Evolutionary conservation across 352 stramenopile genomes (phyloP).

Genomic region (Globisporangium nagaii): DNA sequence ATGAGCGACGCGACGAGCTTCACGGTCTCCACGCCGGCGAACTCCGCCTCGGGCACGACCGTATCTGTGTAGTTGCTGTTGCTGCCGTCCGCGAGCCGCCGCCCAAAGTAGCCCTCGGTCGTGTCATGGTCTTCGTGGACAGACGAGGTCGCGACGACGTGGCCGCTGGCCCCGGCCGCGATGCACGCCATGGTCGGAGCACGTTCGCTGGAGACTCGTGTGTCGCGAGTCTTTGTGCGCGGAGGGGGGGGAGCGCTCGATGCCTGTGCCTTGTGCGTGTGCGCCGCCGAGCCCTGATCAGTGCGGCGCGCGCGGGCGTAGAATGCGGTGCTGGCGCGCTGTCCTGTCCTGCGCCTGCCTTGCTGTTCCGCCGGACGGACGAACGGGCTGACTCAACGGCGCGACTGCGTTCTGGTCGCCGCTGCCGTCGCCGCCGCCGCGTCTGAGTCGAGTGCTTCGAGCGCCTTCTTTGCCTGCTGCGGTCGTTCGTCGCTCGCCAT

Average conservation of each 20-base stretch:
- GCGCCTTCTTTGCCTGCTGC: too few species aligned
- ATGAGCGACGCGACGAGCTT: slow-evolving; percentile 55
- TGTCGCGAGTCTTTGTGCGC: neutral
- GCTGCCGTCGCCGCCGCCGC: neutral
- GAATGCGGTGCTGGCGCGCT: too few species aligned
- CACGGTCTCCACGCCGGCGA: slow-evolving; percentile 44
- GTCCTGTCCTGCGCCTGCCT: neutral
- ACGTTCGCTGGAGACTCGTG: too few species aligned
- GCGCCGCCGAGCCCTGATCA: too few species aligned
- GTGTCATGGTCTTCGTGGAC: slow-evolving; percentile 15
- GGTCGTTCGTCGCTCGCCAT: neutral
- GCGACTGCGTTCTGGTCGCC: too few species aligned
- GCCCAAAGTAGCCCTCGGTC: slow-evolving; percentile 27
- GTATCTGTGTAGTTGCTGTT: neutral
- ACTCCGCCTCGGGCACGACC: slow-evolving; percentile 41
- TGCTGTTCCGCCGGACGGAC: neutral
- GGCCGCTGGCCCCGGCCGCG: neutral
- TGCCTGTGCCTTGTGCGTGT: neutral
- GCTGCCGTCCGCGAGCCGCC: slow-evolving; percentile 5
- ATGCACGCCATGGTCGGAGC: slow-evolving; percentile 14
- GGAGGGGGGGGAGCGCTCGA: neutral
- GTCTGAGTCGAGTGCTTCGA: neutral
- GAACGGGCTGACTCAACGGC: neutral
- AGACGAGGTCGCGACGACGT: slow-evolving; percentile 12
- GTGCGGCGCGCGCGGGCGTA: too few species aligned